Evolutionary conservation across 1,284 basidiomycete genomes (phyloP), one percentile per base, ranked within the genome.

Genomic region (Cutaneotrichosporon daszewskae): DNA sequence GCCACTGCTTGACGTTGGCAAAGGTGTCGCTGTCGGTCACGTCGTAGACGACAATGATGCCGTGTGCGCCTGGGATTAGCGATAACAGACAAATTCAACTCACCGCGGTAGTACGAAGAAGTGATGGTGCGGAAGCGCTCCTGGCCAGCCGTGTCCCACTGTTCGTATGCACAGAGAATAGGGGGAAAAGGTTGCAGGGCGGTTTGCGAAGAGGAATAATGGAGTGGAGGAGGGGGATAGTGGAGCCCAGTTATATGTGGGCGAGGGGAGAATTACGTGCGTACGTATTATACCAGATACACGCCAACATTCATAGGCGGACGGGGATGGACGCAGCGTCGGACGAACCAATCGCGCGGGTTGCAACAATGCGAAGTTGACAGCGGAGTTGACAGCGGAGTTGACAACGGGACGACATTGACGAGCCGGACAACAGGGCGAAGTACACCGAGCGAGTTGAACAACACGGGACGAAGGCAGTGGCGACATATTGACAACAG

Each of bases 91-190:
- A 10, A 8, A 9, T 11, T 23, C 9, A 4, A 49, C 51, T 49
- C 34, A 53, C 61, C 62, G 56, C 91, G 82, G 76, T 96, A 96
- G 79, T 96, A 96, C 27, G 88, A 90, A 22, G 89, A 92, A 22
- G 92, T 95, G 72, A 96, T 96, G 24, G 92, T 96, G 58, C 91
- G 83, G 84, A 96, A 96, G 36, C 92, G 83, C 74, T 96, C 91
- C 74, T 96, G 91, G 81, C 87, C 87, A 67, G 91, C 92, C 56
- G 91, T 96, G 66, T 96, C 91, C 91, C 91, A 96, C 90, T 91
- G 54, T 53, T 32, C 24, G 58, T 55, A 52, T n/a, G 36, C 53
- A 54, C 51, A 49, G 36, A 26, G 19, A 53, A 45, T 31, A 36
- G 34, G 27, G 40, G 45, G 40, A 7, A 55, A 51, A 36, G 41